phyloP scores from a whole-genome alignment of 495 filamentous ascomycete species.

The Oidiodendron maius region DNA sequence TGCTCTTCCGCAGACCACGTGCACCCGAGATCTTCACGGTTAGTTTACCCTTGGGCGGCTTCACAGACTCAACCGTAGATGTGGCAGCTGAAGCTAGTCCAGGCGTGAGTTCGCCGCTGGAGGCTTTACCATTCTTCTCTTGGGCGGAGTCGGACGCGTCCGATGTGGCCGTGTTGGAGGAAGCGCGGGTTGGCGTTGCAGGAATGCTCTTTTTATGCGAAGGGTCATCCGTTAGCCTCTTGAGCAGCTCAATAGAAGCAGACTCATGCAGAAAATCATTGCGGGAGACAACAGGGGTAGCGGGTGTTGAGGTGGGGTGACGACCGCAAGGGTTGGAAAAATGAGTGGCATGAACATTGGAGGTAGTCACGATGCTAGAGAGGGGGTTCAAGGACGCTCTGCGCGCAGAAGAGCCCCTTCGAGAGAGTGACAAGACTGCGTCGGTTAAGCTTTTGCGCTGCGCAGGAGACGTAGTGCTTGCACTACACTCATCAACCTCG shows the following conservation, averaged over 20 bases:
- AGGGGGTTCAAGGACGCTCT: constrained; percentile 50
- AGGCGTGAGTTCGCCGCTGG: constrained; percentile 22
- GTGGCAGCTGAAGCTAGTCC: constrained; percentile 31
- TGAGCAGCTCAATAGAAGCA: constrained; percentile 58
- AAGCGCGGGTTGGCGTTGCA: constrained; percentile 80
- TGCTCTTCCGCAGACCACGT: constrained; percentile 70
- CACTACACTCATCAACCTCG: constrained; percentile 30
- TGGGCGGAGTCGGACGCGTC: constrained; percentile 26
- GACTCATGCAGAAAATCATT: constrained; percentile 41
- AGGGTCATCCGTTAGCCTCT: constrained; percentile 82
- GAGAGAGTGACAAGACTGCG: constrained; percentile 32
- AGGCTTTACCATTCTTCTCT: constrained; percentile 27
- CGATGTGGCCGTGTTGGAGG: constrained; percentile 45
- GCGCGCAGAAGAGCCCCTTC: constrained; percentile 19
- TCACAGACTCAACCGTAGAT: constrained; percentile 48
- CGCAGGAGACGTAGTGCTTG: constrained; percentile 19
- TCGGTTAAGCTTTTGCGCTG: constrained; percentile 28
- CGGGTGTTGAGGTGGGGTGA: constrained; percentile 46
- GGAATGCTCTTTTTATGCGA: constrained; percentile 77
- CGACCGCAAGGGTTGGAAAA: constrained; percentile 67
- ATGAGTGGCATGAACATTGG: constrained; percentile 61
- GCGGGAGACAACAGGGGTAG: constrained; percentile 41
- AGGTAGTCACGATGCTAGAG: constrained; percentile 59
- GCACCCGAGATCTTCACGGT: constrained; percentile 83
- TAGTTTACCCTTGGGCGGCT: constrained; percentile 81